phyloP scores from a whole-genome alignment of 305 asterid species.

The Fraxinus floribunda region DNA sequence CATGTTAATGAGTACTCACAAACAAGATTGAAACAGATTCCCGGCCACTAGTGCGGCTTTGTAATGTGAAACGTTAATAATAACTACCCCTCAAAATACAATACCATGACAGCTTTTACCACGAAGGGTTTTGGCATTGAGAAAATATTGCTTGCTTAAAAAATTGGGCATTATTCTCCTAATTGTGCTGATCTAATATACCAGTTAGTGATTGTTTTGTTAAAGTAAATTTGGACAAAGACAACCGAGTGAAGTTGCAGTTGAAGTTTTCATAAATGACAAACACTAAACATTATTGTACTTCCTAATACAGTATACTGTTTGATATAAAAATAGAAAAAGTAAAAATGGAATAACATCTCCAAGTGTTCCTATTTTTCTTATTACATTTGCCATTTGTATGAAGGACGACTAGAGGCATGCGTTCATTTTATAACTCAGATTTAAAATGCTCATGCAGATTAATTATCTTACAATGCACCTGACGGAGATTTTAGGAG shows the following conservation, averaged over 20 bases:
- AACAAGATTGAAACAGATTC: slow-evolving; percentile 9
- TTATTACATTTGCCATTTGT: neutral
- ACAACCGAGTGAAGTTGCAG: neutral
- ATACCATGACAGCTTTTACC: neutral
- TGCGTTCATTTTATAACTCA: neutral
- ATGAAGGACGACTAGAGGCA: neutral
- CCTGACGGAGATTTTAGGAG: neutral
- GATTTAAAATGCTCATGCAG: neutral
- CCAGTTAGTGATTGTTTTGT: neutral
- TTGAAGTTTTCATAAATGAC: neutral
- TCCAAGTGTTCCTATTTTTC: neutral
- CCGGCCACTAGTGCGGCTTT: neutral
- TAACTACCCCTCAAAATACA: neutral
- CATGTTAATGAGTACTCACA: slow-evolving; percentile 22
- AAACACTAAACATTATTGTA: neutral
- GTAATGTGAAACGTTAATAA: neutral
- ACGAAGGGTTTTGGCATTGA: neutral
- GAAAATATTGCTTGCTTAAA: neutral
- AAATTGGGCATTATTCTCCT: neutral
- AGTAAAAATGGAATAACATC: neutral
- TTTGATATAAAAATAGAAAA: neutral
- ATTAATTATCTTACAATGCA: neutral
- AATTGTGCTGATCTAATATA: neutral
- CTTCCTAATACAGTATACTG: neutral
- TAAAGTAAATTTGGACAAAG: neutral